phyloP scores from a whole-genome alignment of 805 yeast species.

The Starmerella lactis-condensi region DNA sequence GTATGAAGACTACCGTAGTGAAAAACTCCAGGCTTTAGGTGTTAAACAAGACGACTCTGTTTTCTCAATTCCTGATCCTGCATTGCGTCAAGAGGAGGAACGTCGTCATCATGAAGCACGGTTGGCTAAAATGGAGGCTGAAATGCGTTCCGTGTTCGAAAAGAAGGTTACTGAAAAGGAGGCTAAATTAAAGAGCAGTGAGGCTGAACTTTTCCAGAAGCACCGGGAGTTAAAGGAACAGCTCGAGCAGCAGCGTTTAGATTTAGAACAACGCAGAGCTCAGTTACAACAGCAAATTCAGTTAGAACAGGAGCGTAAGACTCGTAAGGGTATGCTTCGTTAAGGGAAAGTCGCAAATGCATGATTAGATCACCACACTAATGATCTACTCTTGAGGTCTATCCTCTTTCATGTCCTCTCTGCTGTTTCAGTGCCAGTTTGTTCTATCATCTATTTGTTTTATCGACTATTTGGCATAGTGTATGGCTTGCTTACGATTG shows the following conservation, averaged over 20 bases:
- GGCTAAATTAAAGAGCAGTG: conserved; percentile 88
- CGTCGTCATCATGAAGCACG: conserved; percentile 83
- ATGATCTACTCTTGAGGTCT: no score
- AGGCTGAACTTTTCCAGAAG: conserved; percentile 84
- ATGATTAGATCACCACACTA: no score
- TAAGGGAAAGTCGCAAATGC: no score
- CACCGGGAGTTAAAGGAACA: conserved; percentile 97
- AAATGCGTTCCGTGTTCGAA: conserved; percentile 91
- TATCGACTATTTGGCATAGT: no score
- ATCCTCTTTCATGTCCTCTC: no score
- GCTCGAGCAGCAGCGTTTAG: conserved; percentile 67
- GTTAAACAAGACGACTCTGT: conserved; percentile 81
- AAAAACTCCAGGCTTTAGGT: conserved; percentile 63
- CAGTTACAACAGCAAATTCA: conserved; percentile 30
- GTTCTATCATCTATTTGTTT: no score
- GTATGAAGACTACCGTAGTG: conserved; percentile 79
- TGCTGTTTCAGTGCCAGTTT: no score
- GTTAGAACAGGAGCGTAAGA: conserved; percentile 10
- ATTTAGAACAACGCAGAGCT: conserved; percentile 77
- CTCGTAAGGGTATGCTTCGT: conserved; percentile 3
- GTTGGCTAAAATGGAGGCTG: conserved; percentile 81
- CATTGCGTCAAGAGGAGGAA: conserved; percentile 82
- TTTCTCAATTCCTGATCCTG: conserved; percentile 90
- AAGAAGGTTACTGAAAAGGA: conserved; percentile 93
- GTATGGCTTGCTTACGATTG: no score